Conservation (phyloP, 768 basidiomycete species). For the Dacryopinax primogenitus region DNA sequence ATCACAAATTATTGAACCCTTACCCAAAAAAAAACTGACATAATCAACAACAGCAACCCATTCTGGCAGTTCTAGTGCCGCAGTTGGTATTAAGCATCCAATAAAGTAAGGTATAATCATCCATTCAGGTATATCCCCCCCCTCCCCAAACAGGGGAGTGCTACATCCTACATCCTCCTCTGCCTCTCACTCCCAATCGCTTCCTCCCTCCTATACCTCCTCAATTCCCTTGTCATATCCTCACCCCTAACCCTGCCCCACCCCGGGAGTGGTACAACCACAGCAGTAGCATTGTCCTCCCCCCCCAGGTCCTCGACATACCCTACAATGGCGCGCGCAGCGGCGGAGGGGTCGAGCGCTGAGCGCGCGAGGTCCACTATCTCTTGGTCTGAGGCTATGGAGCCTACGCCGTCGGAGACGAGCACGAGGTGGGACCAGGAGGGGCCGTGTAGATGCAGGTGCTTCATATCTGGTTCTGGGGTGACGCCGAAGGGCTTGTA, state of each 20-base stretch:
- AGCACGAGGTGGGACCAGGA: slow-evolving; percentile 81
- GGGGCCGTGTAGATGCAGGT: slow-evolving; percentile 37
- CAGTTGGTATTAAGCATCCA: no score
- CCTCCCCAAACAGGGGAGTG: background rate
- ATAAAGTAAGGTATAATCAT: background rate
- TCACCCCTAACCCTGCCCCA: slow-evolving; percentile 75
- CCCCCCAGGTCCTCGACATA: slow-evolving; percentile 81
- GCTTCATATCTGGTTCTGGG: slow-evolving; percentile 64
- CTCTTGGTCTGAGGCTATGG: slow-evolving; percentile 84
- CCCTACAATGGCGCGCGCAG: slow-evolving; percentile 69
- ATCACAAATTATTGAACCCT: no score
- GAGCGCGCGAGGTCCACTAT: slow-evolving; percentile 77
- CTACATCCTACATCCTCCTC: slow-evolving; percentile 25
- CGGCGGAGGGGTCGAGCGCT: slow-evolving; percentile 55
- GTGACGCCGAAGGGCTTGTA: slow-evolving; percentile 87
- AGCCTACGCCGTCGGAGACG: slow-evolving; percentile 89
- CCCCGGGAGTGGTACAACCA: slow-evolving; percentile 83
- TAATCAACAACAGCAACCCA: no score
- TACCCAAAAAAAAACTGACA: background rate
- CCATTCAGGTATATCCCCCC: background rate
- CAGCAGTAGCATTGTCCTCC: slow-evolving; percentile 81
- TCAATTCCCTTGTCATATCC: slow-evolving; percentile 67
- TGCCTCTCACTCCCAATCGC: slow-evolving; percentile 26
- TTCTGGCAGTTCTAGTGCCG: no score
- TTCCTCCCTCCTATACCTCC: slow-evolving; percentile 54